Conservation (phyloP, 305 asterid genomes). For the Solanum chacoense region DNA sequence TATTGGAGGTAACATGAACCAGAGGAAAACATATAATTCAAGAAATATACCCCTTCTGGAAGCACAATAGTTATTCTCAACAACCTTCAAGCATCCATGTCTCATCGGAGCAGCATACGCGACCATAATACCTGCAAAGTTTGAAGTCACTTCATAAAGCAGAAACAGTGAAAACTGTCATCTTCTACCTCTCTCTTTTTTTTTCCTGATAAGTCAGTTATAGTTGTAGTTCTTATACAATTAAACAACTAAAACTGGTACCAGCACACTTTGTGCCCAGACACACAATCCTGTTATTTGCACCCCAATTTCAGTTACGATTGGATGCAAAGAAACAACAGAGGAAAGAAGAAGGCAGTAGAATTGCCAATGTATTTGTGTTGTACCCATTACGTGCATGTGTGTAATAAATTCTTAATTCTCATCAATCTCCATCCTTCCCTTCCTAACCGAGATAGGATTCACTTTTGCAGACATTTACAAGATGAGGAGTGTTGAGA, state of each 20-base stretch:
- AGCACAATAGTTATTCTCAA: slow-evolving; percentile 81
- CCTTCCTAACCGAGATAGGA: background rate
- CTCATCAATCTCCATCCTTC: background rate
- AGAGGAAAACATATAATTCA: background rate
- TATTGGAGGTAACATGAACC: background rate
- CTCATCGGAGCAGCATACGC: slow-evolving; percentile 65
- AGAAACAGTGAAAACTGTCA: background rate
- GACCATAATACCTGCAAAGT: slow-evolving; percentile 57
- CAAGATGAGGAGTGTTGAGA: background rate
- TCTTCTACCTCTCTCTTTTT: background rate
- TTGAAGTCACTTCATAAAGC: slow-evolving; percentile 4
- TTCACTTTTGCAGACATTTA: background rate
- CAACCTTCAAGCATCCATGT: slow-evolving; percentile 90
- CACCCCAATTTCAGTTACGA: background rate
- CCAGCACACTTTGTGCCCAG: background rate
- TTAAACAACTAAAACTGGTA: background rate
- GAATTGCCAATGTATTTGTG: background rate
- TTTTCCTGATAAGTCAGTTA: background rate
- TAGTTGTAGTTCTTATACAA: background rate
- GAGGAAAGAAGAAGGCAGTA: background rate
- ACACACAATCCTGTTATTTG: background rate
- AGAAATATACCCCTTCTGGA: slow-evolving; percentile 67
- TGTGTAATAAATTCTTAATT: background rate
- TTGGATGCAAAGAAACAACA: background rate
- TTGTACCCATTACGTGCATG: background rate